A percentile compares a stretch with the other conserved stretches of the same genome.
Conservation (phyloP, 352 stramenopile species). For the Phytophthora syringae region DNA sequence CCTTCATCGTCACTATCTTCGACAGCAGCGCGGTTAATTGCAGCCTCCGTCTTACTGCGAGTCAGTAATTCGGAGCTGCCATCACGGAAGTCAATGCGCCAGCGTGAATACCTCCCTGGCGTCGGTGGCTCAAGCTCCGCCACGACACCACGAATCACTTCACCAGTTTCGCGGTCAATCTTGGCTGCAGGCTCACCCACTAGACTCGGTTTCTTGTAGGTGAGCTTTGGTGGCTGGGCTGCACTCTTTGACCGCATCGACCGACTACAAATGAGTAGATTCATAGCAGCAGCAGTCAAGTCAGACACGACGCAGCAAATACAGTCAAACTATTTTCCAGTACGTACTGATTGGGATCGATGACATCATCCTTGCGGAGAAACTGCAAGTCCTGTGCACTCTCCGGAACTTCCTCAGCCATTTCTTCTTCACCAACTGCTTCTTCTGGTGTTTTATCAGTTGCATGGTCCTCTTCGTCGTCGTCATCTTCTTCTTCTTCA, state of each 20-base stretch:
- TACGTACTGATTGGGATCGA: slow-evolving; percentile 56
- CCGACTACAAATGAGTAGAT: slow-evolving; percentile 20
- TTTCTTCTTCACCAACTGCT: slow-evolving; percentile 28
- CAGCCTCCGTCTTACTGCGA: slow-evolving; percentile 33
- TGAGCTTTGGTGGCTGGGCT: slow-evolving; percentile 14
- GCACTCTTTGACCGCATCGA: slow-evolving; percentile 35
- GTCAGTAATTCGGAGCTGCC: slow-evolving; percentile 53
- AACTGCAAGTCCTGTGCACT: slow-evolving; percentile 54
- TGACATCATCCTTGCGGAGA: slow-evolving; percentile 59
- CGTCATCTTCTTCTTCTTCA: slow-evolving; percentile 33
- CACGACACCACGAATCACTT: slow-evolving; percentile 60
- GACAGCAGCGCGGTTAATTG: slow-evolving; percentile 40
- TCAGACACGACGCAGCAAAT: slow-evolving; percentile 12
- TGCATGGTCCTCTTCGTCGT: slow-evolving; percentile 14
- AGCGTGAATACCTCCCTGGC: slow-evolving; percentile 44
- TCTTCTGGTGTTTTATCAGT: slow-evolving; percentile 13
- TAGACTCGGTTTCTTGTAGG: slow-evolving; percentile 24
- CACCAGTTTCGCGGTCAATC: slow-evolving; percentile 29
- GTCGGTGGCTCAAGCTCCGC: slow-evolving; percentile 39
- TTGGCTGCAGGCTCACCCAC: slow-evolving; percentile 59
- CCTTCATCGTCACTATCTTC: slow-evolving; percentile 14
- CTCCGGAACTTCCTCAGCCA: slow-evolving; percentile 39
- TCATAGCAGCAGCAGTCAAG: slow-evolving; percentile 6
- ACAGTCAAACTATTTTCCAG: background rate
- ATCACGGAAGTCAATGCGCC: slow-evolving; percentile 68